Conservation (phyloP, 495 filamentous ascomycete genomes). For the Trichodelitschia bisporula region DNA sequence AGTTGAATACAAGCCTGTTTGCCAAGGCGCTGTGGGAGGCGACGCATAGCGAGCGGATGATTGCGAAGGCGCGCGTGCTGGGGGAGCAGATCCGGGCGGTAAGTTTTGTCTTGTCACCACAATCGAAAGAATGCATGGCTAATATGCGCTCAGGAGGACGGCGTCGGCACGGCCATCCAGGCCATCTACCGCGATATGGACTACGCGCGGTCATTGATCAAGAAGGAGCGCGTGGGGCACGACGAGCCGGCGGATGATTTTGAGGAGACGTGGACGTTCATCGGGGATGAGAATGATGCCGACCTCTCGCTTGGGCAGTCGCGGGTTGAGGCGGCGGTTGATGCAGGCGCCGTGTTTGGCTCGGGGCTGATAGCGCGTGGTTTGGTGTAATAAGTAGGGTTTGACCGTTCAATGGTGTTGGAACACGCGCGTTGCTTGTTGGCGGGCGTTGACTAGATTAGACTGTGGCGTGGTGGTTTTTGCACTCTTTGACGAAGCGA, state of each 20-base stretch:
- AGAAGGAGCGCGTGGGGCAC: conserved; percentile 19
- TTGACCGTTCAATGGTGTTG: no score
- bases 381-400: no score
- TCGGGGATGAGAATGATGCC: conserved; percentile 35
- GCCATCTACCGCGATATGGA: conserved; percentile 88
- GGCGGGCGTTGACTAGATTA: no score
- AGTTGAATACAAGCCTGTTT: conserved; percentile 62
- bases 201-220: conserved; percentile 75
- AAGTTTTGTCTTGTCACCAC: conserved; percentile 20
- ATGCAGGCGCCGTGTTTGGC: no score
- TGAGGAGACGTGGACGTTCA: conserved; percentile 50
- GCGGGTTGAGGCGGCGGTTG: no score
- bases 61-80: conserved; percentile 53
- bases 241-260: conserved; percentile 26
- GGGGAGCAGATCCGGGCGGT: conserved; percentile 75
- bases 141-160: conserved; percentile 41
- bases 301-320: conserved; percentile 1
- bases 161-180: conserved; percentile 71
- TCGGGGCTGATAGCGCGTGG: no score
- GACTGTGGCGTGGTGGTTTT: no score
- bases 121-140: conserved; percentile 1
- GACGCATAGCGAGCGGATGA: conserved; percentile 71
- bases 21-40: conserved; percentile 78
- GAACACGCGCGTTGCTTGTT: no score
- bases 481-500: no score